Evolutionary conservation across 352 stramenopile genomes (phyloP), one percentile per base, ranked within the genome.

Genomic region (Pythium folliculosum): DNA sequence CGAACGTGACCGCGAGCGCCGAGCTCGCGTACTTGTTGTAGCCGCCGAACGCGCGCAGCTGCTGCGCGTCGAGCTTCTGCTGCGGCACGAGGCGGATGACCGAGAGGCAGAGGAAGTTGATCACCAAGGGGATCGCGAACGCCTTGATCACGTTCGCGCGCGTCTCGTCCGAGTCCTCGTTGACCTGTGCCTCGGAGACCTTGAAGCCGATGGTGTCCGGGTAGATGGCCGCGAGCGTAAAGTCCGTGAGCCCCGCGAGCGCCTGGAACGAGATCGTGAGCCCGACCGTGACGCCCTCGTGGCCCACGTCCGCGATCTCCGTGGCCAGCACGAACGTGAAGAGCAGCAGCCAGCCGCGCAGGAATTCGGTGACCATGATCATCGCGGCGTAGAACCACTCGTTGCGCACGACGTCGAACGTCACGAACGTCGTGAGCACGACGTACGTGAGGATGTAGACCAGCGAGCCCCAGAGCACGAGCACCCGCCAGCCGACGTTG

Each of bases 361-460:
- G 70, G 47, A 86, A 70, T 21, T 75, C 71, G 7, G 73, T 65
- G 6, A 89, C 17, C 0, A 69, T 72, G 1, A 64, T 51, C 23
- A 76, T 65, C 8, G 78, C n/a, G 1, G 54, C 51, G 38, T 83
- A 91, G 53, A 80, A 86, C 77, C 78, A 85, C n/a, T 79, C 72
- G 27, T 63, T 43, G 14, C 81, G 77, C 2, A 80, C 45, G 17
- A 69, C 71, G 66, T 77, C 64, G 16, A 67, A 83, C 13, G 79
- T 75, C 5, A 75, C 30, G 1, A 77, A 45, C 5, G 63, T 4
- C 7, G 60, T 73, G 19, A 67, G 37, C 1, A 67, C 1, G 2
- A 37, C 30, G 44, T 60, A 64, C 0, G 35, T 38, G 5, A 43
- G 19, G 21, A 74, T 54, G 56, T 61, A 70, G 14, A 67, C 3